Percentiles rank a stretch among this genome's conserved stretches.
These are phyloP conservation scores for Ascochyta clinopodiicola DNA, from an alignment of 2,329 filamentous ascomycete species.

Conservation along the genomic window DNA sequence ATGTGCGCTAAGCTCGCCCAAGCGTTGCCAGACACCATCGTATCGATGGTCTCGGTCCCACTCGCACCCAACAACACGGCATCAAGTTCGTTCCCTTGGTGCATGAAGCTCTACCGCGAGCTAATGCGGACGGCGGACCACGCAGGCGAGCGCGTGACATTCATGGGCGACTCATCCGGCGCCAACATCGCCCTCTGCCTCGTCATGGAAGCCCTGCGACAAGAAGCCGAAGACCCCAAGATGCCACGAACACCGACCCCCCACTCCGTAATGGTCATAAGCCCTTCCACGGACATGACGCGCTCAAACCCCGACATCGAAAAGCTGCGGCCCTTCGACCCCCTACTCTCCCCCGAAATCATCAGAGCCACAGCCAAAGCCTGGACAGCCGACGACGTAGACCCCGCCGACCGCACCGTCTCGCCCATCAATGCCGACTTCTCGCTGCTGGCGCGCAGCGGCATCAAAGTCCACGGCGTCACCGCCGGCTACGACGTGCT, in stretches of 20 bases:
- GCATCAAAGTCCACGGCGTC: conserved; percentile 60
- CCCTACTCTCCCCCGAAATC: conserved; percentile 53
- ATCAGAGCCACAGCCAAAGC: conserved; percentile 51
- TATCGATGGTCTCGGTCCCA: conserved; percentile 61
- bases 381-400: conserved; percentile 51
- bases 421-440: conserved; percentile 59
- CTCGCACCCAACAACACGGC: conserved; percentile 62
- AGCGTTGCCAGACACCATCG: conserved; percentile 49
- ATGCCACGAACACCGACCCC: conserved; percentile 33
- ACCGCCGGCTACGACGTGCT: conserved; percentile 62
- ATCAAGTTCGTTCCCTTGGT: conserved; percentile 55
- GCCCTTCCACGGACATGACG: conserved; percentile 58
- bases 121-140: conserved; percentile 51
- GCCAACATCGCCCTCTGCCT: conserved; percentile 60
- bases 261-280: conserved; percentile 53
- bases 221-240: conserved; percentile 28
- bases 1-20: conserved; percentile 56
- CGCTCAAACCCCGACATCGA: conserved; percentile 55
- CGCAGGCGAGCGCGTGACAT: conserved; percentile 53
- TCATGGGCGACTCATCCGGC: conserved; percentile 64
- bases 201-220: conserved; percentile 47
- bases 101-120: conserved; percentile 54
- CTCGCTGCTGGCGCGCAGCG: conserved; percentile 44
- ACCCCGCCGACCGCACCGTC: conserved; percentile 53
- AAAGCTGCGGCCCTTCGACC: conserved; percentile 52